Base-by-base conservation (phyloP, 2,329 filamentous ascomycete genomes). In the Pyrenochaeta sp. region DNA sequence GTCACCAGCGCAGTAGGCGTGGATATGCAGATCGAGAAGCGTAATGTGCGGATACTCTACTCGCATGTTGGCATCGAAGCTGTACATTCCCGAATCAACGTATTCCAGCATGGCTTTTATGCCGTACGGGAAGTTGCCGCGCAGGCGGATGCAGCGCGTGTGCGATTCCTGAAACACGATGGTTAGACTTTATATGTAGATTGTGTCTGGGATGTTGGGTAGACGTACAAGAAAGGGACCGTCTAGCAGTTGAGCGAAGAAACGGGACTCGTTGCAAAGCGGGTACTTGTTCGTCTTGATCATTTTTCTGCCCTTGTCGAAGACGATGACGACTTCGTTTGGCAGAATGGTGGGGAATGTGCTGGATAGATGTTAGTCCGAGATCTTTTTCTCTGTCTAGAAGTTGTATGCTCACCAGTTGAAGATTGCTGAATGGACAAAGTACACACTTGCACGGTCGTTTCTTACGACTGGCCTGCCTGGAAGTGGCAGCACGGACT, bases 11-110 rank as follows among this genome's bases (percentile, higher is more conserved):
- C 65, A 32, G 55, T 71, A 71, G n/a, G 54, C 53, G 33, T 69
- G 68, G 14, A 71, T 35, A 43, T 71, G 64, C 1, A 64, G 51
- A 43, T 72, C 68, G 2, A 68, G 57, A 30, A 61, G 45, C 7
- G 64, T 68, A 33, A 66, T 54, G 20, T 51, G 36, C 7, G 63
- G 61, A 27, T 58, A 54, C 12, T 60, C 15, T 4, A 18, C 15
- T 15, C 35, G 12, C 41, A 56, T 45, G 7, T 23, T 31, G 17
- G 50, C 37, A 18, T 62, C 52, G 55, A 66, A 56, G n/a, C 36
- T 18, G 49, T 72, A 72, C 44, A 31, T 31, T 2, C 56, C 57
- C 3, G 51, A 56, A n/a, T 54, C 47, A 10, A 71, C 41, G 49
- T 66, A 72, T 12, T 57, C 30, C 3, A 68, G 39, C 57, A 67